Conservation (phyloP, 1,284 basidiomycete genomes). For the Tilletia caries region DNA sequence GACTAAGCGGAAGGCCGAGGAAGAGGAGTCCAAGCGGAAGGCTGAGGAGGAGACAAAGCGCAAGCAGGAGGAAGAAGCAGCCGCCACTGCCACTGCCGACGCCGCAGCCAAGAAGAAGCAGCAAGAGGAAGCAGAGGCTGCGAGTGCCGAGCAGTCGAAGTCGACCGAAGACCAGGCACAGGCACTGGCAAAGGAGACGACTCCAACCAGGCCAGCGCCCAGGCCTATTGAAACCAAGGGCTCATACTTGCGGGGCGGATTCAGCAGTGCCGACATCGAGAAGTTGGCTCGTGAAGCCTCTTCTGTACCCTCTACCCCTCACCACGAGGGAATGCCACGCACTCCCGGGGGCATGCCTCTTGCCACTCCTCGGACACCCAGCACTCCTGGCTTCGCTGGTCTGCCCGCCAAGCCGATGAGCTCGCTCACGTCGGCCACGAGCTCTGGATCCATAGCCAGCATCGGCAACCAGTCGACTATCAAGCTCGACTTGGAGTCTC, state of each 20-base stretch:
- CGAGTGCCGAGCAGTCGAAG: constrained; percentile 14
- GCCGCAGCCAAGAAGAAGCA: constrained; percentile 26
- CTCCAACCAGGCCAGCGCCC: constrained; percentile 17
- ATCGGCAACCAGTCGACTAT: constrained; percentile 26
- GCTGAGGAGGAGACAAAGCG: constrained; percentile 18
- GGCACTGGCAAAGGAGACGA: constrained; percentile 12
- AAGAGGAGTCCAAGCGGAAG: constrained; percentile 17
- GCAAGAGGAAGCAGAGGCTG: constrained; percentile 16
- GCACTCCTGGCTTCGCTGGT: constrained; percentile 46
- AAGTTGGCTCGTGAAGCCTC: constrained; percentile 47
- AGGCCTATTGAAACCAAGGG: constrained; percentile 20
- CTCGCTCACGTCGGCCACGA: constrained; percentile 20
- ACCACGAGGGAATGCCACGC: constrained; percentile 26
- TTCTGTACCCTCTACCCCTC: constrained; percentile 44
- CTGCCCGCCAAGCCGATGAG: constrained; percentile 47
- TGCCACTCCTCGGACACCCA: constrained; percentile 41
- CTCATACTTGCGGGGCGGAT: background rate
- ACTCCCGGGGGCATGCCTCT: constrained; percentile 34
- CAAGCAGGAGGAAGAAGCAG: constrained; percentile 27
- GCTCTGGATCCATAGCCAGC: constrained; percentile 9
- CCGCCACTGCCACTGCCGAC: no score
- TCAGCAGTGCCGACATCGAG: constrained; percentile 40
- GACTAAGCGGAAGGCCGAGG: constrained; percentile 6
- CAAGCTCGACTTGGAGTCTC: constrained; percentile 43
- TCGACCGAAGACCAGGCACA: constrained; percentile 6